phyloP scores from a whole-genome alignment of 2,329 filamentous ascomycete species.

The Bipolaris gigantea region DNA sequence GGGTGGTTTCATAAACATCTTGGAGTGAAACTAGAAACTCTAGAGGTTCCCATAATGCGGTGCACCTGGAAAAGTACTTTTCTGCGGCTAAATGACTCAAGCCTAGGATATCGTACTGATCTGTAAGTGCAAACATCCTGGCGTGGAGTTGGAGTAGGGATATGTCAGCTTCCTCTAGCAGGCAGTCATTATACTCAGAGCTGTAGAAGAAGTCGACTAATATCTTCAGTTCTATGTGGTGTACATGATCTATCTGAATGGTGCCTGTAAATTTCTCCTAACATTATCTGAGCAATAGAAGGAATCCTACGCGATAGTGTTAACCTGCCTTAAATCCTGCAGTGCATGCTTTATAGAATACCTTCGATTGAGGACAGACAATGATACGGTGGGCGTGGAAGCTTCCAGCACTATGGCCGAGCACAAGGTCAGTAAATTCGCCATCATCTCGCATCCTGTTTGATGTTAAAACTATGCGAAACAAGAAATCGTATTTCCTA shows the following conservation, averaged over 20 bases:
- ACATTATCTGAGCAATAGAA: not conserved
- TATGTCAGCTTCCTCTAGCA: not conserved
- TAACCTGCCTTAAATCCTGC: not conserved
- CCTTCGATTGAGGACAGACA: not conserved
- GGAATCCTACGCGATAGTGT: not conserved
- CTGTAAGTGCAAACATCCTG: not conserved
- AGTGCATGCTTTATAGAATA: not conserved
- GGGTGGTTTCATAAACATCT: not conserved
- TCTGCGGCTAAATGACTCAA: not conserved
- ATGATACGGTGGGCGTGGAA: not conserved
- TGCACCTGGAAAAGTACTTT: not conserved
- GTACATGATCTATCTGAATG: not conserved
- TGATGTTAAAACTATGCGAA: not conserved
- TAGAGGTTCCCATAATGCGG: not conserved
- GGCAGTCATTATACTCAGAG: not conserved
- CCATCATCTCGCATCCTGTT: not conserved
- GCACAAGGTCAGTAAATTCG: not conserved
- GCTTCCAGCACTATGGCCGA: not conserved
- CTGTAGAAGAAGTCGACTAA: not conserved
- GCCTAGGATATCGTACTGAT: not conserved
- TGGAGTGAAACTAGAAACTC: not conserved
- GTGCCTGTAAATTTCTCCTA: not conserved
- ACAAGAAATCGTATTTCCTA: not conserved
- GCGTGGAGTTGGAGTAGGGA: not conserved
- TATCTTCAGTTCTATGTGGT: not conserved